These are phyloP conservation scores for Spizellomyces sp. DNA, from an alignment of 192 early-diverging fungal species.

Conservation along the genomic window DNA sequence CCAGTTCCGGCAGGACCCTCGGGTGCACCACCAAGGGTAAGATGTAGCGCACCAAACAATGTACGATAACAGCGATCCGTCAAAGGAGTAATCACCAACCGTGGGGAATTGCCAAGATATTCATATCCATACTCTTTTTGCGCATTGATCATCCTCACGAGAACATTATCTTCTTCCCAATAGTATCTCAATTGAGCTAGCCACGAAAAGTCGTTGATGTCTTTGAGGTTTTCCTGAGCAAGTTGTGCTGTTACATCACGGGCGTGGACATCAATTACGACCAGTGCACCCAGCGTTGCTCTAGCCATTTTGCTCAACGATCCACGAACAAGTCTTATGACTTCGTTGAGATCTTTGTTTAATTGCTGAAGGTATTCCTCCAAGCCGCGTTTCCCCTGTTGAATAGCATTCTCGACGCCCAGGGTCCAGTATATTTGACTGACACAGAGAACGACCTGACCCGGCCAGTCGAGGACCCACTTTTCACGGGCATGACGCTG, in stretches of 20 bases:
- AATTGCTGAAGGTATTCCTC: constrained; percentile 48
- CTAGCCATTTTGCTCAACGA: constrained; percentile 63
- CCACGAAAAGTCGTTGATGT: constrained; percentile 62
- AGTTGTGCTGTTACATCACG: constrained; percentile 57
- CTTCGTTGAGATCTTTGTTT: constrained; percentile 57
- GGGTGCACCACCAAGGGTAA: constrained; percentile 67
- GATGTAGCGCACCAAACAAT: constrained; percentile 62
- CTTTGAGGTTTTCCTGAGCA: constrained; percentile 39
- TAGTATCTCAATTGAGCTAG: constrained; percentile 65
- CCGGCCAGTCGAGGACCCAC: constrained; percentile 70
- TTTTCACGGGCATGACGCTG: constrained; percentile 49
- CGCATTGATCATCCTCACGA: constrained; percentile 67
- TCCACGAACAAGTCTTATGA: constrained; percentile 62
- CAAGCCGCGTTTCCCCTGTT: constrained; percentile 52
- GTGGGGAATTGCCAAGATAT: constrained; percentile 55
- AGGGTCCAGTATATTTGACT: constrained; percentile 64
- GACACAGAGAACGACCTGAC: constrained; percentile 64
- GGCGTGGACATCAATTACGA: constrained; percentile 69
- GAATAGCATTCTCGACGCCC: constrained; percentile 57
- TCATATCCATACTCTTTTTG: constrained; percentile 62
- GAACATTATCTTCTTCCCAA: constrained; percentile 60
- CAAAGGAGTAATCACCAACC: constrained; percentile 63
- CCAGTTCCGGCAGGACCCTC: constrained; percentile 63
- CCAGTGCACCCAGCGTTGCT: constrained; percentile 61
- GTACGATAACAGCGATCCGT: constrained; percentile 68